phyloP scores from a whole-genome alignment of 129 eudicot species.

The Daucus carota region DNA sequence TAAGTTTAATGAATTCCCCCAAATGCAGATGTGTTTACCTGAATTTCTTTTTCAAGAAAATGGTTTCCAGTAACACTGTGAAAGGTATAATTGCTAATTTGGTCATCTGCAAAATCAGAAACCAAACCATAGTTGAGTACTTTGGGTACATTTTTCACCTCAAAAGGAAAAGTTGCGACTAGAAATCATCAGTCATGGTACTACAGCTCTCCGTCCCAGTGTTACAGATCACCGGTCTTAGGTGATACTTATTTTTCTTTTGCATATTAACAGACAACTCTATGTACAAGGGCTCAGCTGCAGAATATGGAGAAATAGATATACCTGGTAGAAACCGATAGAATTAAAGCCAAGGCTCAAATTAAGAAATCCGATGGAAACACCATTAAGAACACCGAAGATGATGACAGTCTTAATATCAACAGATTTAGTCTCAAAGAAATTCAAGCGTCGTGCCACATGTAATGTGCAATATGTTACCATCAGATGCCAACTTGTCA shows the following conservation, averaged over 20 bases:
- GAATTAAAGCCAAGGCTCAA: conserved; percentile 90
- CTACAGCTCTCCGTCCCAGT: not conserved
- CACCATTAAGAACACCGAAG: conserved; percentile 79
- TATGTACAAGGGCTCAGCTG: not conserved
- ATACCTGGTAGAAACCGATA: conserved; percentile 87
- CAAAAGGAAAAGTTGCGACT: not conserved
- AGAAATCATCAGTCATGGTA: not conserved
- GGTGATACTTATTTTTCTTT: not conserved
- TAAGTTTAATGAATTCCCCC: not conserved
- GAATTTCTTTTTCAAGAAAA: conserved; percentile 72
- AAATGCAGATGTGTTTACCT: conserved; percentile 31
- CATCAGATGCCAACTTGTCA: conserved; percentile 96
- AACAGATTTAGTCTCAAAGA: conserved; percentile 65
- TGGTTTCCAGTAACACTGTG: conserved; percentile 70
- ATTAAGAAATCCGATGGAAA: conserved; percentile 86
- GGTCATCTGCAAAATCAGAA: conserved; percentile 57
- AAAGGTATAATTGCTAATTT: conserved; percentile 86
- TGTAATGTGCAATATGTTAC: conserved; percentile 88
- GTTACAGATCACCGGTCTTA: no score
- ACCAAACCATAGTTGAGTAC: not conserved
- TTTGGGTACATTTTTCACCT: not conserved
- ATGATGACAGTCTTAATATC: conserved; percentile 71
- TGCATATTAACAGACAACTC: no score
- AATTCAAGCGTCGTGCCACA: conserved; percentile 62
- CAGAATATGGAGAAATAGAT: not conserved